Evolutionary conservation across 192 early-diverging fungal species (phyloP), one percentile per base, ranked within the genome.

Genomic region (Backusella tuberculispora): DNA sequence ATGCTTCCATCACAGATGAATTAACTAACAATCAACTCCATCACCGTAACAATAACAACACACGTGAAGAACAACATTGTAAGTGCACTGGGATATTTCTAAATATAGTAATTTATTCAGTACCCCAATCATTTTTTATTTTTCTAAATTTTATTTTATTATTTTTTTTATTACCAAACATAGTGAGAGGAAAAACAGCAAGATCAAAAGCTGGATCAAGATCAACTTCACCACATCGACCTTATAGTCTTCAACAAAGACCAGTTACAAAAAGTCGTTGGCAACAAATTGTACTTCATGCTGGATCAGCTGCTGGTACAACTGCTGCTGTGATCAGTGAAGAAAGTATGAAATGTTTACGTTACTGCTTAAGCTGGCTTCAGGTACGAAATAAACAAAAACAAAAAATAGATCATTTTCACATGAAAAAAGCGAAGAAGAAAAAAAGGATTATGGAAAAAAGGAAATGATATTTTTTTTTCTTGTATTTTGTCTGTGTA

Each of bases 351-450:
- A 86, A 90, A 68, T 92, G 90, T 70, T 81, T 98, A 53, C 88
- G 90, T 70, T 98, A 96, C 81, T 98, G 96, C 81, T 80, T 95
- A 40, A 87, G 92, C 74, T 96, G 93, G 93, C 82, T 97, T 3
- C 86, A 91, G 81, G 86, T 87, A 82, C 75, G 29, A 63, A 29
- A 9, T 34, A 34, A 34, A 34, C 29, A 34, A 34, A 34, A n/a
- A n/a, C n/a, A n/a, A n/a, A 56, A 41, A 12, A 41, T 19, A 17
- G 34, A 15, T 21, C 37, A 38, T 69, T 17, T 64, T 34, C 21
- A 24, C 44, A 47, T 45, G 8, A 66, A 73, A 40, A 71, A 34
- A 34, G 71, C 40, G 19, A 66, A 37, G 29, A 60, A 43, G 19
- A 66, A 37, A 42, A 60, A 43, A 70, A 66, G n/a, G 19, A 5